These are phyloP conservation scores for Carex myosuroides DNA, from an alignment of 176 grass and related monocot species.

Conservation along the genomic window DNA sequence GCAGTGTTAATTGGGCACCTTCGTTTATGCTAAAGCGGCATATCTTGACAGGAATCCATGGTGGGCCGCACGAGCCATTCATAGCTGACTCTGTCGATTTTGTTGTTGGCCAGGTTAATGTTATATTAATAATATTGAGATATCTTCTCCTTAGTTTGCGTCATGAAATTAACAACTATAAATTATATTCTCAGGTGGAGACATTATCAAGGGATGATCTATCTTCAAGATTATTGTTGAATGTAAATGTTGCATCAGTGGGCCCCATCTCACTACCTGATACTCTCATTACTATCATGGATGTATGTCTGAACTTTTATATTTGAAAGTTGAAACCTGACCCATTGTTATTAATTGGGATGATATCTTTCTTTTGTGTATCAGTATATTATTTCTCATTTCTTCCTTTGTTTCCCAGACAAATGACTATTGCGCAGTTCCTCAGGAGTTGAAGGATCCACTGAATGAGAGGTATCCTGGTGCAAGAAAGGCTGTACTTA, in stretches of 20 bases:
- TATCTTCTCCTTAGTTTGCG: conserved; percentile 6
- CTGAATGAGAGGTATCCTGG: conserved; percentile 84
- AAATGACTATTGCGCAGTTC: conserved; percentile 91
- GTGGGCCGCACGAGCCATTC: conserved; percentile 93
- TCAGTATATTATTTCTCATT: background rate
- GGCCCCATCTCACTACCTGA: conserved; percentile 74
- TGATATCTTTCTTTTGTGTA: background rate
- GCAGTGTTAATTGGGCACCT: conserved; percentile 95
- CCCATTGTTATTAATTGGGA: background rate
- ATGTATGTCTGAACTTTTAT: conserved; percentile 51
- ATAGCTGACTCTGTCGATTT: conserved; percentile 98
- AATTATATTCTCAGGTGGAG: conserved; percentile 58
- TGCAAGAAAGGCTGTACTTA: conserved; percentile 68
- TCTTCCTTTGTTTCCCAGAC: conserved; percentile 40
- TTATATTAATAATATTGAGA: conserved; percentile 7
- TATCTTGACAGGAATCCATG: conserved; percentile 84
- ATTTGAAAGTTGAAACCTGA: background rate
- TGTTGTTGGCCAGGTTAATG: conserved; percentile 73
- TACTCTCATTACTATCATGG: conserved; percentile 91
- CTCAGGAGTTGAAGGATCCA: conserved; percentile 81
- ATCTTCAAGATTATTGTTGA: conserved; percentile 85
- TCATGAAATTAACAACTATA: conserved; percentile 5
- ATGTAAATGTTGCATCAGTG: conserved; percentile 88
- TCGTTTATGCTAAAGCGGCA: conserved; percentile 96
- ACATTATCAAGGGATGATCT: conserved; percentile 79